Evolutionary conservation across 176 grass and related monocot genomes (phyloP), one percentile per base, ranked within the genome.

Genomic region (Triticum dicoccoides): DNA sequence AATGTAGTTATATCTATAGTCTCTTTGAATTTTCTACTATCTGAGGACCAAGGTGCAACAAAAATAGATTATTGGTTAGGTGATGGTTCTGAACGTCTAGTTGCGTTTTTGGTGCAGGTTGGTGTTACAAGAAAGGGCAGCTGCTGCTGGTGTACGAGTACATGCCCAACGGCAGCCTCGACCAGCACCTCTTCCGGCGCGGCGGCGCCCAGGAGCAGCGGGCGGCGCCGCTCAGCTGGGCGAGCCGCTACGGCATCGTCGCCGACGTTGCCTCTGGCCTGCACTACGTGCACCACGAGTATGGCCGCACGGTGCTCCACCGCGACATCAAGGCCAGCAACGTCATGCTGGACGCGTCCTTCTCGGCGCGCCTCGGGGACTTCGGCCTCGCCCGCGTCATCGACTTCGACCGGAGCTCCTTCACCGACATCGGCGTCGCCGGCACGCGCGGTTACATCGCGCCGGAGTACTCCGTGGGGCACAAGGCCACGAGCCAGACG

Each of bases 81-180:
- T 61, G 37, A 30, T 30, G 11, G 5, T 49, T 71, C 20, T 63
- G 27, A 86, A 35, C 23, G 1, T 5, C 1, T 65, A 23, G 0
- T 29, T 64, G 8, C 20, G 25, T 20, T 58, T 24, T 1, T 42
- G 9, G 13, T 12, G 14, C 81, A 85, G 95, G 95, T 10, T 95
- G 92, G 92, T 91, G 95, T 79, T 74, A 91, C 66, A 83, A 88
- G n/a, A 87, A 91, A 59, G 84, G 89, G 0, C 65, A 85, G 51
- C 58, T 91, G 39, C 90, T 98, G 51, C 85, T 98, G 65, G 93
- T 95, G 18, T 98, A 98, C 33, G 93, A 98, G 91, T 98, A 92
- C 86, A 98, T 98, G 96, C 91, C 91, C 42, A 94, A 94, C 45
- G 96, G 96, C 24, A 95, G 90, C 83, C 87, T 95, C 4, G 87